phyloP scores from a whole-genome alignment of 805 yeast species.

The Diddensiella caesifluorescens region DNA sequence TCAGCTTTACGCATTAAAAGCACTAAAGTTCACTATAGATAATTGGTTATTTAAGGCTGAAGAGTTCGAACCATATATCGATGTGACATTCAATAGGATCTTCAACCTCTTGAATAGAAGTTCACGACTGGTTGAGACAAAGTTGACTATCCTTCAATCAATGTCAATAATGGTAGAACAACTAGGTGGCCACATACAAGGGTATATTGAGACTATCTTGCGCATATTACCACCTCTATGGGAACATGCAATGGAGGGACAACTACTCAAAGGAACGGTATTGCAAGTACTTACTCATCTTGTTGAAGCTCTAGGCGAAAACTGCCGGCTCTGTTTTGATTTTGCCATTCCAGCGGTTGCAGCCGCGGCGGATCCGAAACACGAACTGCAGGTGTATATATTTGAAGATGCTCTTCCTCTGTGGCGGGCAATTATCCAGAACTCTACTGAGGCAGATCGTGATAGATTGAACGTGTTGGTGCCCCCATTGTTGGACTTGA shows the following conservation, averaged over 20 bases:
- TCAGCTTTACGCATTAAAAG: slow-evolving; percentile 63
- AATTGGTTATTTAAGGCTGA: slow-evolving; percentile 81
- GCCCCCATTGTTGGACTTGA: slow-evolving; percentile 50
- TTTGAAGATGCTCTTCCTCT: slow-evolving; percentile 84
- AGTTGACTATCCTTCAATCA: slow-evolving; percentile 64
- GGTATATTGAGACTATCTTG: slow-evolving; percentile 29
- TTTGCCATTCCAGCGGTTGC: slow-evolving; percentile 52
- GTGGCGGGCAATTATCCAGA: slow-evolving; percentile 67
- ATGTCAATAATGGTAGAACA: slow-evolving; percentile 48
- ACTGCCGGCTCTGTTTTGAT: slow-evolving; percentile 19
- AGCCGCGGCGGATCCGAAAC: slow-evolving; percentile 55
- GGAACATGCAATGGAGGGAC: slow-evolving; percentile 49
- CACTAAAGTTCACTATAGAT: slow-evolving; percentile 63
- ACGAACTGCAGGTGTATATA: slow-evolving; percentile 51
- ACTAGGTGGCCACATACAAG: slow-evolving; percentile 27
- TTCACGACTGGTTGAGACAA: slow-evolving; percentile 64
- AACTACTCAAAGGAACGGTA: slow-evolving; percentile 34
- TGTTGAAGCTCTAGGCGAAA: slow-evolving; percentile 26
- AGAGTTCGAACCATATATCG: slow-evolving; percentile 61
- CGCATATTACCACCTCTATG: slow-evolving; percentile 67
- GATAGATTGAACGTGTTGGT: slow-evolving; percentile 36
- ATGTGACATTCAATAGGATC: slow-evolving; percentile 42
- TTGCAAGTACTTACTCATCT: slow-evolving; percentile 33
- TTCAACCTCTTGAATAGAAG: slow-evolving; percentile 41
- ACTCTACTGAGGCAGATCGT: slow-evolving; percentile 45